Evolutionary conservation across 768 basidiomycete genomes (phyloP), one percentile per base, ranked within the genome.

Genomic region (Tulasnella sp.): DNA sequence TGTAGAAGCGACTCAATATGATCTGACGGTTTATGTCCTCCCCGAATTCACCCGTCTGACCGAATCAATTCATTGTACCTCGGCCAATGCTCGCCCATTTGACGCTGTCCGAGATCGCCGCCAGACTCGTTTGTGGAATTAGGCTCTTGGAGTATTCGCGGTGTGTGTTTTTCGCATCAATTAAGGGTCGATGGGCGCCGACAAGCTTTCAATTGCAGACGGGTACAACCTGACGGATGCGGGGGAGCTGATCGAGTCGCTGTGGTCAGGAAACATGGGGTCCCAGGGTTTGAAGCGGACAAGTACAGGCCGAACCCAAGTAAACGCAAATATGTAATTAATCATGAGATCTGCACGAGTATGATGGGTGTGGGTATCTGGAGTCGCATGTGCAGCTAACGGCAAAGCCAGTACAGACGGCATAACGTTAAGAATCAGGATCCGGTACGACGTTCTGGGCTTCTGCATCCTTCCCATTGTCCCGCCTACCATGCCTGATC

Each of bases 1-100:
- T 67, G 61, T 67, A 67, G 26, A 67, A 67, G 61, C 61, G 61
- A 67, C 29, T 67, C 29, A 67, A 67, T 67, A 67, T 67, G 61
- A 67, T 67, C 26, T 35, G 61, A 67, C 26, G 32, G 61, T 67
- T 67, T 67, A 35, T 67, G 61, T 26, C 23, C 61, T 67, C 51
- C 11, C 51, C 51, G 51, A 11, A 44, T 44, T 57, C n/a, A 23
- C 13, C 23, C 55, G 6, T 26, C 20, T 20, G 16, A 23, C 26
- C 16, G 44, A n/a, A 18, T 26, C 55, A 9, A 57, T 23, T 20
- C 23, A 61, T 23, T 23, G 11, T 13, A 26, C 26, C 26, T 6
- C 13, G 61, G 18, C 29, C 29, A 13, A 67, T 67, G 26, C 29
- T 67, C 6, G 44, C 13, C 51, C 23, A 7, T 51, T 61, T 9